Conservation (phyloP, 352 stramenopile genomes). For the Phytophthora podocarpi region DNA sequence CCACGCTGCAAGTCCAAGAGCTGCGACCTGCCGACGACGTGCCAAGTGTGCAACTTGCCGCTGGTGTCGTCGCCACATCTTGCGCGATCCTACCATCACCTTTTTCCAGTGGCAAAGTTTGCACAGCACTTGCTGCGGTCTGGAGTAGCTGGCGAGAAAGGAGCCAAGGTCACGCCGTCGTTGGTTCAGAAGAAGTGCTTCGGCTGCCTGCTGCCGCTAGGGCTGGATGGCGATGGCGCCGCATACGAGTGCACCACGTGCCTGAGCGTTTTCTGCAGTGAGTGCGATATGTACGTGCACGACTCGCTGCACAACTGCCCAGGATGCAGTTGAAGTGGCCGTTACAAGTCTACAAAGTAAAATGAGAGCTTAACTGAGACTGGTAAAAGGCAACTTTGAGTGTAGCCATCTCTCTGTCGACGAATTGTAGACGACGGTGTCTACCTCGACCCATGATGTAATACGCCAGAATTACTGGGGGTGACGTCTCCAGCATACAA, state of each 20-base stretch:
- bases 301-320: conserved; percentile 99
- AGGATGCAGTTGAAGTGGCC: conserved; percentile 77
- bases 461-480: no score
- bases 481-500: conserved; percentile 5
- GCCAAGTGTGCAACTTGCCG: conserved; percentile 96
- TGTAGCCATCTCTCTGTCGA: conserved; percentile 21
- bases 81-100: conserved; percentile 97
- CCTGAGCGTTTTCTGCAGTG: conserved; percentile 93
- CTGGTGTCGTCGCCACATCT: conserved; percentile 97
- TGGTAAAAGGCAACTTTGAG: conserved; percentile 9
- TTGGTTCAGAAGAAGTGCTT: conserved; percentile 72
- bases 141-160: conserved; percentile 22
- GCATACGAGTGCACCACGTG: conserved; percentile 92
- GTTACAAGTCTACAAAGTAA: no score
- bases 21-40: conserved; percentile 95
- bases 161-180: conserved; percentile 11
- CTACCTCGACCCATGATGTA: conserved; percentile 5
- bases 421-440: conserved; percentile 2
- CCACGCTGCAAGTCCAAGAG: conserved; percentile 94
- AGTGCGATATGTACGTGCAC: conserved; percentile 98
- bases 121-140: conserved; percentile 63
- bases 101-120: conserved; percentile 97
- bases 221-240: conserved; percentile 47
- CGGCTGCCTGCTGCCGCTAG: conserved; percentile 71
- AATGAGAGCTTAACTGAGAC: conserved; percentile 6